These are phyloP conservation scores for Albophoma yamanashiensis DNA, from an alignment of 2,329 filamentous ascomycete genomes.

Conservation along the genomic window DNA sequence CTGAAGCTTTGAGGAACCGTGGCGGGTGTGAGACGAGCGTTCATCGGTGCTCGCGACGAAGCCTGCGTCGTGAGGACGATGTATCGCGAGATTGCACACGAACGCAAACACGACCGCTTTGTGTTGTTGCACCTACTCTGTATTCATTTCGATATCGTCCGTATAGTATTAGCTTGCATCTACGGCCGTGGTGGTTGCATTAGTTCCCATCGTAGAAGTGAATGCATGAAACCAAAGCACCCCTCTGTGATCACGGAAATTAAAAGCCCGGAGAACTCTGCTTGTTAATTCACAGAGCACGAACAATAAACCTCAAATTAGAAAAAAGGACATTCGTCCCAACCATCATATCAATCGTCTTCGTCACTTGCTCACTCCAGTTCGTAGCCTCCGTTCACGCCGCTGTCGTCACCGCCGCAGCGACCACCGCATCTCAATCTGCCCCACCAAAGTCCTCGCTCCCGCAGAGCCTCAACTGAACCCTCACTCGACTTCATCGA, in stretches of 20 bases:
- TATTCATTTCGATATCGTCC: not conserved
- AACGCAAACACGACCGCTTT: not conserved
- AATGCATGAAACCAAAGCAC: not conserved
- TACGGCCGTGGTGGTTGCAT: not conserved
- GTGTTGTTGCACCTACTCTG: not conserved
- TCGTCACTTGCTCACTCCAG: not conserved
- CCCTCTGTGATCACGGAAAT: not conserved
- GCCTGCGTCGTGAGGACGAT: not conserved
- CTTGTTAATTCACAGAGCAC: not conserved
- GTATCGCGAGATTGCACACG: not conserved
- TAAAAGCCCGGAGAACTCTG: not conserved
- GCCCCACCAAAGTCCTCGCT: not conserved
- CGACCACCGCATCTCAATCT: not conserved
- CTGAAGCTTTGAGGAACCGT: too few species aligned
- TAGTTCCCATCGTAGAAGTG: not conserved
- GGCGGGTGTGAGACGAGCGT: not conserved
- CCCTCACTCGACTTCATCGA: slow-evolving; percentile 1
- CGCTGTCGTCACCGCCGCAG: not conserved
- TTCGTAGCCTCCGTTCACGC: not conserved
- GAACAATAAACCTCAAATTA: not conserved
- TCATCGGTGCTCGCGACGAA: not conserved
- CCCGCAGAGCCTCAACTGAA: not conserved
- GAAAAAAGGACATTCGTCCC: not conserved
- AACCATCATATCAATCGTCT: not conserved
- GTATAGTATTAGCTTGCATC: not conserved